A percentile compares a stretch with the other conserved stretches of the same genome.
Conservation (phyloP, 106 monocot species). For the Allium sativum region DNA sequence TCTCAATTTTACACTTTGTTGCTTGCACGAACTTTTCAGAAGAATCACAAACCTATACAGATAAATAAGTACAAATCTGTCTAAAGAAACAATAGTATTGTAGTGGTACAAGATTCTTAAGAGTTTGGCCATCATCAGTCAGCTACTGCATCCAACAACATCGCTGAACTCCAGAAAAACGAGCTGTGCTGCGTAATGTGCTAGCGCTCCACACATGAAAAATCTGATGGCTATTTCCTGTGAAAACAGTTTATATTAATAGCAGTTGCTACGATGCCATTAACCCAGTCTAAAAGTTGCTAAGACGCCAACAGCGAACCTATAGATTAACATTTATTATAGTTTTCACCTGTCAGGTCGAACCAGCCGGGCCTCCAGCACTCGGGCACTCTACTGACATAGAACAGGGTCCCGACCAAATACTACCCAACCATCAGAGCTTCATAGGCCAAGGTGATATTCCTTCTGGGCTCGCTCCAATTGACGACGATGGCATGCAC, state of each 20-base stretch:
- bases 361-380: conserved; percentile 69
- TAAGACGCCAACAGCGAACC: too few relatives aligned
- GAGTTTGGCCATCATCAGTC: too few relatives aligned
- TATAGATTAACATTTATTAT: too few relatives aligned
- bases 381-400: conserved; percentile 70
- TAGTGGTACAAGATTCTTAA: too few relatives aligned
- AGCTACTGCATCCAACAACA: conserved; percentile 21
- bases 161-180: conserved; percentile 48
- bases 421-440: conserved; percentile 58
- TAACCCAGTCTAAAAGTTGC: too few relatives aligned
- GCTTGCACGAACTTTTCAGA: too few relatives aligned
- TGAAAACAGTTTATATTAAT: too few relatives aligned
- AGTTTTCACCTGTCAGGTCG: conserved; percentile 12
- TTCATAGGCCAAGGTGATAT: conserved; percentile 56
- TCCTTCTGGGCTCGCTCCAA: conserved; percentile 52
- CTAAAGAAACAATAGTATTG: too few relatives aligned
- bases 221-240: conserved; percentile 87
- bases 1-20: too few relatives aligned
- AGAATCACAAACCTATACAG: too few relatives aligned
- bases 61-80: too few relatives aligned
- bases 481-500: conserved; percentile 54
- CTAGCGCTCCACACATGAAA: conserved; percentile 77
- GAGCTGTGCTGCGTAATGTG: conserved; percentile 50
- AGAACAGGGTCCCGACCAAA: conserved; percentile 47
- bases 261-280: too few relatives aligned